A percentile compares a stretch with the other conserved stretches of the same genome.
phyloP scores from a whole-genome alignment of 1,284 basidiomycete genomes.

The Meripilus lineatus region DNA sequence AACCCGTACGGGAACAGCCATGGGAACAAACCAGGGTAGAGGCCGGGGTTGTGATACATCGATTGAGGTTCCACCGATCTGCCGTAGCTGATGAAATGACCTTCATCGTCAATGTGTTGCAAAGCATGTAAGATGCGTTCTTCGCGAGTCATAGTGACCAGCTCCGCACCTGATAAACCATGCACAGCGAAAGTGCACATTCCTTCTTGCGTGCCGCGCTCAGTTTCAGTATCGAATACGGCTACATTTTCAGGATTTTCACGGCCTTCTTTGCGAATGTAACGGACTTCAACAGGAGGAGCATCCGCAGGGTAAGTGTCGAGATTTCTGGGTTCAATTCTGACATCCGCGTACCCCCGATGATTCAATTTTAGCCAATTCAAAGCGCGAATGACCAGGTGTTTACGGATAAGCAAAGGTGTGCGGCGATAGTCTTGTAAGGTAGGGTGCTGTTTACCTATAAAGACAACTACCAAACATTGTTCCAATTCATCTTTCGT shows the following conservation, averaged over 20 bases:
- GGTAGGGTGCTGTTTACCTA: constrained; percentile 28
- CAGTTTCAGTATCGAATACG: constrained; percentile 23
- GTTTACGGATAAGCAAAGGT: constrained; percentile 29
- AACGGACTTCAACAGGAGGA: constrained; percentile 28
- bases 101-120: constrained; percentile 13
- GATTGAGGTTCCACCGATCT: constrained; percentile 12
- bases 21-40: constrained; percentile 26
- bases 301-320: constrained; percentile 24
- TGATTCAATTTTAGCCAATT: constrained; percentile 37
- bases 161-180: constrained; percentile 27
- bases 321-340: constrained; percentile 31
- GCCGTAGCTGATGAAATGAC: constrained; percentile 16
- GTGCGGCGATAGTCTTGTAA: constrained; percentile 28
- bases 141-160: constrained; percentile 5
- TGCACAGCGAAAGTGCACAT: constrained; percentile 33
- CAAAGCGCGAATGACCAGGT: constrained; percentile 26
- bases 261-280: constrained; percentile 13
- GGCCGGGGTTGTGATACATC: constrained; percentile 21
- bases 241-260: constrained; percentile 18
- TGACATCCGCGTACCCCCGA: constrained; percentile 30
- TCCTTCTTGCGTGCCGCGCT: constrained; percentile 27
- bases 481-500: constrained; percentile 31
- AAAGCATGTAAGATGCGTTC: constrained; percentile 12
- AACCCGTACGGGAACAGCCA: constrained; percentile 26
- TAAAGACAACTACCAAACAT: constrained; percentile 31